Conservation (phyloP, 1,139 yeast genomes). For the Zygosaccharomyces sapae region DNA sequence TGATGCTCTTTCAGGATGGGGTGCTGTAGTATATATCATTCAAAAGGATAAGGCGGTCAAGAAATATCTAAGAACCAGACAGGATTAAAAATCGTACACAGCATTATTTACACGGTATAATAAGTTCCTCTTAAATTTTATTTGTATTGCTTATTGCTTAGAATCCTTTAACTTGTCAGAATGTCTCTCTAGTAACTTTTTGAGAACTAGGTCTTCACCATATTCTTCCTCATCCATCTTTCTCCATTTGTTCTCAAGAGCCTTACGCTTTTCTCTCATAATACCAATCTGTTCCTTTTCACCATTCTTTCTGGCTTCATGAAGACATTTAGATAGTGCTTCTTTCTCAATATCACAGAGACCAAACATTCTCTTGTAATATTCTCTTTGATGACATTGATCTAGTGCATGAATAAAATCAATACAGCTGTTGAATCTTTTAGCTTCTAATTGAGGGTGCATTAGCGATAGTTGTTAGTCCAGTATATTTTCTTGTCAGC, state of each 20-base stretch:
- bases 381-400: constrained; percentile 76
- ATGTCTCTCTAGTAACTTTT: constrained; percentile 56
- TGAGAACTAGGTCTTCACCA: constrained; percentile 72
- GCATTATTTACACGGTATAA: constrained; percentile 9
- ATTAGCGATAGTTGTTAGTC: constrained; percentile 19
- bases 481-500: not conserved
- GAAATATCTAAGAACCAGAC: constrained; percentile 87
- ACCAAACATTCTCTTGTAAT: constrained; percentile 72
- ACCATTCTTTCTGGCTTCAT: constrained; percentile 66
- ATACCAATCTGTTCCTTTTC: constrained; percentile 58
- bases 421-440: constrained; percentile 52
- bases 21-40: constrained; percentile 88
- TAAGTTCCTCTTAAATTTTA: not conserved
- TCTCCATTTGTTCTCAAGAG: constrained; percentile 53
- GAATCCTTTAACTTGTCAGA: constrained; percentile 9
- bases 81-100: constrained; percentile 50
- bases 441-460: constrained; percentile 44
- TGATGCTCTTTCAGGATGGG: constrained; percentile 98
- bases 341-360: constrained; percentile 81
- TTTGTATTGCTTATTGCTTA: not conserved
- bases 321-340: constrained; percentile 72
- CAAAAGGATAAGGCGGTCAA: constrained; percentile 89
- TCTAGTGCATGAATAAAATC: constrained; percentile 84
- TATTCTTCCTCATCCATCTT: constrained; percentile 69
- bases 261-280: constrained; percentile 54